Evolutionary conservation across 352 stramenopile species (phyloP).

Genomic region (Globisporangium middletonii): DNA sequence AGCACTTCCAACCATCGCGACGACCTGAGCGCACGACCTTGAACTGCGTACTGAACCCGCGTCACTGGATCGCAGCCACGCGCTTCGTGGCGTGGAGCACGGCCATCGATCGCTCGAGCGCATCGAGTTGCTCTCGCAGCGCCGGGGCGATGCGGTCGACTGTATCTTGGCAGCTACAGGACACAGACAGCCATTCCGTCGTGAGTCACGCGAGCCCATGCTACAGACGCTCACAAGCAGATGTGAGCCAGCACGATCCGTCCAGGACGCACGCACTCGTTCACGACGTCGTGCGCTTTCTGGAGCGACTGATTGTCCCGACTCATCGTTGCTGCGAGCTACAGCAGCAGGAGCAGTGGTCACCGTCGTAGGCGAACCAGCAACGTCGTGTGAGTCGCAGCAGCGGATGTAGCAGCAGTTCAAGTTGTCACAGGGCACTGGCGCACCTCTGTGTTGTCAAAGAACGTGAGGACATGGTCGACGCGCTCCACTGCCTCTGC

Average conservation of each 20-base stretch:
- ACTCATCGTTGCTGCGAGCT: constrained; percentile 12
- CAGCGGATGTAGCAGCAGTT: neutral
- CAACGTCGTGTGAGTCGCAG: neutral
- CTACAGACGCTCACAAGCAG: neutral
- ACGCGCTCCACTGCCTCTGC: constrained; percentile 19
- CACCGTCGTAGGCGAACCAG: neutral
- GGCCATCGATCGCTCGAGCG: constrained; percentile 21
- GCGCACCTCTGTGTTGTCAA: constrained; percentile 27
- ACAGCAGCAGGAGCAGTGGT: neutral
- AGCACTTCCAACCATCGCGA: too few species aligned
- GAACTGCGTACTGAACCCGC: neutral
- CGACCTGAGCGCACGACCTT: too few species aligned
- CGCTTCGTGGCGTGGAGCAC: constrained; percentile 4
- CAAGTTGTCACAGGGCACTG: neutral
- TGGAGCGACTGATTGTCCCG: constrained; percentile 6
- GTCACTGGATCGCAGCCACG: neutral
- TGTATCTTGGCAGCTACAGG: constrained; percentile 26
- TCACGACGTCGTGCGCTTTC: constrained; percentile 21
- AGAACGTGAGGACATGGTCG: constrained; percentile 28
- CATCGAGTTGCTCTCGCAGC: constrained; percentile 28
- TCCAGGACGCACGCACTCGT: constrained; percentile 20
- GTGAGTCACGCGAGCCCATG: neutral
- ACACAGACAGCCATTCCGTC: neutral
- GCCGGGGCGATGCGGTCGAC: constrained; percentile 25
- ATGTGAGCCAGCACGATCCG: neutral